Evolutionary conservation across 257 asterid species (phyloP), one percentile per base, ranked within the genome.

Genomic region (Solanum commersonii): DNA sequence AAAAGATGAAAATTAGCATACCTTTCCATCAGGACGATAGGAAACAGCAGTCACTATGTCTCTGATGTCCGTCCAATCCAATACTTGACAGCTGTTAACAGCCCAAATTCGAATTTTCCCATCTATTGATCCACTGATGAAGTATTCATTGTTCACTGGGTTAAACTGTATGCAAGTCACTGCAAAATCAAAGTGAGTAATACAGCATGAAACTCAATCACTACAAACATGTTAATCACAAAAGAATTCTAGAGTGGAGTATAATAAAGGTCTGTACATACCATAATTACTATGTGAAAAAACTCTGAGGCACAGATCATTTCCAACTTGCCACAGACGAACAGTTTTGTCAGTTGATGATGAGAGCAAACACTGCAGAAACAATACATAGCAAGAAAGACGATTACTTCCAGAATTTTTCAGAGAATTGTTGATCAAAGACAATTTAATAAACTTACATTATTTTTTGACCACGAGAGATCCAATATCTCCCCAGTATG

Each of bases 21-120:
- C 99, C 98, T 92, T 90, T 5, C 98, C 99, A 95, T 94, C 96
- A 42, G 99, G 98, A 79, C 90, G 92, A 89, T 93, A 96, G 87
- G 98, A 94, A 90, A 96, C 94, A 40, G 98, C 99, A 72, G 98
- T 94, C 56, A 97, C 93, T 89, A 96, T 96, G 90, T 96, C 99
- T 92, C 90, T 95, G 20, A 91, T 89, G 89, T 97, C 99, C 6
- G 90, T 85, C 99, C 99, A 97, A 83, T 93, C 94, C 87, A 96
- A 93, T 90, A 97, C 99, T 87, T 94, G 96, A 88, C 95, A 85
- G 85, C 94, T 90, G 83, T 83, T 90, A 29, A 93, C 88, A 22
- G 89, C 91, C 99, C 99, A 97, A 88, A 97, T 93, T 31, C 99
- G 98, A 85, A 95, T 93, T 91, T 97, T 97, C 73, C 99, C 99